A percentile compares a stretch with the other conserved stretches of the same genome.
These are phyloP conservation scores for Moricandia moricandioides DNA, from an alignment of 345 rosid species.

Conservation along the genomic window DNA sequence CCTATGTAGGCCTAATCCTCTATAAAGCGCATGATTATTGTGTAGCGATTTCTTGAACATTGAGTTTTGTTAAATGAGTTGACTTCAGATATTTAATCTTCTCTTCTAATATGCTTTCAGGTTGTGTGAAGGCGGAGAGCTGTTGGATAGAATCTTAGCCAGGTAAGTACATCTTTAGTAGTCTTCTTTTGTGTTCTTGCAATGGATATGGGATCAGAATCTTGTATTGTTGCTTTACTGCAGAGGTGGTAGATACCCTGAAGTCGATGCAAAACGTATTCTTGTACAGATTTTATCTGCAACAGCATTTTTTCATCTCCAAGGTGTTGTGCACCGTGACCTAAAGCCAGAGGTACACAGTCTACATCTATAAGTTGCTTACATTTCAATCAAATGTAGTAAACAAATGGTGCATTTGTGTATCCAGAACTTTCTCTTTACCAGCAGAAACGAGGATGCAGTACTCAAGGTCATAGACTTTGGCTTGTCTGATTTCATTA, in stretches of 20 bases:
- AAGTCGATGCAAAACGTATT: conserved; percentile 81
- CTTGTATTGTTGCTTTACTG: conserved; percentile 11
- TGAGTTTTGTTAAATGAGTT: not conserved
- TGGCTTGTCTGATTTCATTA: conserved; percentile 82
- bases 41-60: not conserved
- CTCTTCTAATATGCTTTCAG: conserved; percentile 38
- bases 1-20: no score
- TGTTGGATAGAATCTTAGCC: conserved; percentile 82
- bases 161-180: conserved; percentile 47
- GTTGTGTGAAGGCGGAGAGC: conserved; percentile 97
- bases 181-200: conserved; percentile 1
- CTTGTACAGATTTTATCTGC: conserved; percentile 76
- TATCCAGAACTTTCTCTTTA: conserved; percentile 86
- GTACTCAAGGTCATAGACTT: conserved; percentile 90
- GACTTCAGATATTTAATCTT: not conserved
- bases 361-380: not conserved
- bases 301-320: conserved; percentile 89
- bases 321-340: conserved; percentile 98
- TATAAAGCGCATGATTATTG: not conserved
- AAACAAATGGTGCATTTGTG: not conserved
- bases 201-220: not conserved
- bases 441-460: conserved; percentile 74
- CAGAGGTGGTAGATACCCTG: conserved; percentile 96
- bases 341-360: conserved; percentile 83
- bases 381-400: not conserved